Conservation (phyloP, 78 protist genomes). For the Cyanophora paradoxa region DNA sequence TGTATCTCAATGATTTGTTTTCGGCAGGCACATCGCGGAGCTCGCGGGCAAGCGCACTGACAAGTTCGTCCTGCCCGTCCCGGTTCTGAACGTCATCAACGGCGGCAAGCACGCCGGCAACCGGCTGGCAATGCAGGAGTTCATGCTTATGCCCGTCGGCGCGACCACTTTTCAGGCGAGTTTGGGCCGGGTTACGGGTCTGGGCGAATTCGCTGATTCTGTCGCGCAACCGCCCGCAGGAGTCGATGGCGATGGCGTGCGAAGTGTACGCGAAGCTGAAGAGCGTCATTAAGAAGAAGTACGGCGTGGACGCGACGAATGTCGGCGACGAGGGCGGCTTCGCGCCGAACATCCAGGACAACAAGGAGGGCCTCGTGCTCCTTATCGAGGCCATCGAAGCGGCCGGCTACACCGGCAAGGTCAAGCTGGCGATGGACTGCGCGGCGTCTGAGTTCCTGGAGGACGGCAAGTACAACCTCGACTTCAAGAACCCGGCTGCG, state of each 20-base stretch:
- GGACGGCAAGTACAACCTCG: slow-evolving; percentile 80
- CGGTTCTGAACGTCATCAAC: slow-evolving; percentile 96
- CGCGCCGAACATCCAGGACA: slow-evolving; percentile 64
- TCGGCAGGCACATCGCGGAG: slow-evolving; percentile 77
- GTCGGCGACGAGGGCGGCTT: slow-evolving; percentile 99
- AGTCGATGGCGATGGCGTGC: slow-evolving; percentile 74
- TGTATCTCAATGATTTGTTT: too few species aligned
- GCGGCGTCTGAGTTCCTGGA: slow-evolving; percentile 95
- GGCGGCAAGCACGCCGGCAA: slow-evolving; percentile 99
- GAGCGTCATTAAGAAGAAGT: slow-evolving; percentile 66
- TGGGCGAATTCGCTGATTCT: too few species aligned
- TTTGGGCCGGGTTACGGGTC: too few species aligned
- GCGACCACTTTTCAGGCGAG: slow-evolving; percentile 72
- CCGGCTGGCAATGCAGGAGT: slow-evolving; percentile 91
- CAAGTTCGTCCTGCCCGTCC: slow-evolving; percentile 81
- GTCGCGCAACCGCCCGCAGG: too few species aligned
- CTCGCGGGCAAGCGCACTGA: slow-evolving; percentile 65
- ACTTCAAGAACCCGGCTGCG: slow-evolving; percentile 79
- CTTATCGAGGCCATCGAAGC: slow-evolving; percentile 84
- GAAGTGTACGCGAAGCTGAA: slow-evolving; percentile 95
- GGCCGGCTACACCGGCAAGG: slow-evolving; percentile 79
- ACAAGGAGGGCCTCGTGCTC: slow-evolving; percentile 90
- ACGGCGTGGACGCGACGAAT: slow-evolving; percentile 73
- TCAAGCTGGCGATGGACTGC: slow-evolving; percentile 73
- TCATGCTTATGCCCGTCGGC: slow-evolving; percentile 84